Evolutionary conservation across 257 asterid genomes (phyloP), one percentile per base, ranked within the genome.

Genomic region (Ocimum tenuiflorum): DNA sequence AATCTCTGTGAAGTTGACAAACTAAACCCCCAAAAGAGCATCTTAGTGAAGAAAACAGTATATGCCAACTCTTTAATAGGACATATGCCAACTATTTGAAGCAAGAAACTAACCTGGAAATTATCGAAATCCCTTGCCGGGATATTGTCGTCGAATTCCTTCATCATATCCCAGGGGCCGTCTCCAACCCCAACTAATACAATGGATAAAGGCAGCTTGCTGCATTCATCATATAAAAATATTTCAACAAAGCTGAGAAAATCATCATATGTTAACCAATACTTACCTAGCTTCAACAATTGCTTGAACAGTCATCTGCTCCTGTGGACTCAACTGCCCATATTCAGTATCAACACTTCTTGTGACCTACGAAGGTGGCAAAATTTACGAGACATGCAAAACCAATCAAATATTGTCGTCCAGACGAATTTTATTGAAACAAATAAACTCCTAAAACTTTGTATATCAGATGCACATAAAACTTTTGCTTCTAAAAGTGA

Each of bases 121-220:
- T 91, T 91, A 72, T 91, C 97, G 0, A 91, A 91, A 55, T 81
- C 95, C 15, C 96, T 75, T 6, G 91, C 83, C 29, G 97, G 97
- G 70, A 91, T 84, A 69, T 88, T 88, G 74, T 91, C 97, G 55
- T 91, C 97, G 62, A 91, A 91, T 75, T 91, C 96, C 70, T 71
- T 77, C 97, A 91, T 91, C 92, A 83, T 86, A 70, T 88, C 96
- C 97, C 97, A 91, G 1, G 97, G 97, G 65, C 97, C 97, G 72
- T 91, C 97, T 57, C 97, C 97, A 69, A 91, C 97, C 51, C 97
- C 97, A 19, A 91, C 95, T 64, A 91, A 75, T 45, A 91, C 70
- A 62, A 91, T 88, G 46, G 97, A 88, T 61, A 91, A 73, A 13
- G 97, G 96, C 73, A 81, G 77, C 80, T 91, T 84, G 83, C 97